These are phyloP conservation scores for Dictyostelium discoideum DNA, from an alignment of 78 protist genomes.

Conservation along the genomic window dicty_2.7 NC_007091.3:834001-834500, in stretches of 20 bases:
- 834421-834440: background rate
- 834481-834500: constrained; percentile 53
- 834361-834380: constrained; percentile 26
- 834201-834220: background rate
- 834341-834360: background rate
- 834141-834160: background rate
- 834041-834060: background rate
- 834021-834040: background rate
- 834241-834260: background rate
- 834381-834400: constrained; percentile 29
- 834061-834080: background rate
- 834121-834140: constrained; percentile 32
- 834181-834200: constrained; percentile 12
- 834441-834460: background rate
- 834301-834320: constrained; percentile 19
- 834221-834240: constrained; percentile 3
- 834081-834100: constrained; percentile 12
- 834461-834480: constrained; percentile 64
- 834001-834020: constrained; percentile 17
- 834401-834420: background rate
- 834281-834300: constrained; percentile 34
- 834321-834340: background rate
- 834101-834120: background rate
- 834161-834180: constrained; percentile 11
- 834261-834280: background rate